phyloP scores from a whole-genome alignment of 768 basidiomycete species.

The Nidularia pulvinata region DNA sequence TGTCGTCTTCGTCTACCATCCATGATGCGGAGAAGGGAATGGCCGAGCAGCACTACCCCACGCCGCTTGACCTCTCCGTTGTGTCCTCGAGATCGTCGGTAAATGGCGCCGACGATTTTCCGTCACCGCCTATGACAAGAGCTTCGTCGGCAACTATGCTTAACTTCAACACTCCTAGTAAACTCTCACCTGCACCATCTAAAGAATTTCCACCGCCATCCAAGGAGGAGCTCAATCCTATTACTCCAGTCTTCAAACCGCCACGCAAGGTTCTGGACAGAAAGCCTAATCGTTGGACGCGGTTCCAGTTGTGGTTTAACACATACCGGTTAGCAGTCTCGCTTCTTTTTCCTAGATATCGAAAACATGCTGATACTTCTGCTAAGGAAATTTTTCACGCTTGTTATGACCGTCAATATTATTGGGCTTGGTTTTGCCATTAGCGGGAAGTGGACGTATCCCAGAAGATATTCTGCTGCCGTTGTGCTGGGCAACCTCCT shows the following conservation, averaged over 20 bases:
- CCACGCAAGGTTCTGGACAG: slow-evolving; percentile 17
- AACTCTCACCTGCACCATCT: background rate
- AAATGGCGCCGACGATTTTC: slow-evolving; percentile 3
- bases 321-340: slow-evolving; percentile 57
- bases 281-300: slow-evolving; percentile 53
- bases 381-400: slow-evolving; percentile 69
- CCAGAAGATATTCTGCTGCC: slow-evolving; percentile 63
- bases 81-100: slow-evolving; percentile 1
- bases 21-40: slow-evolving; percentile 38
- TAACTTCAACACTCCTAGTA: background rate
- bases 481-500: slow-evolving; percentile 77
- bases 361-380: background rate
- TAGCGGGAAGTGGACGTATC: slow-evolving; percentile 67
- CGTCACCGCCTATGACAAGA: slow-evolving; percentile 1
- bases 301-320: slow-evolving; percentile 76
- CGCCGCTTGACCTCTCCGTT: slow-evolving; percentile 14
- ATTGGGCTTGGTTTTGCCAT: slow-evolving; percentile 60
- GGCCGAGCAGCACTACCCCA: slow-evolving; percentile 20
- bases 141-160: slow-evolving; percentile 3
- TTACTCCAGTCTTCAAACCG: background rate
- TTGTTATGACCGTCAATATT: slow-evolving; percentile 60
- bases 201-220: slow-evolving; percentile 1
- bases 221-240: background rate
- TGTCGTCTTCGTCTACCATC: slow-evolving; percentile 14
- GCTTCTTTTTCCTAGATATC: background rate